A percentile compares a stretch with the other conserved stretches of the same genome.
phyloP scores from a whole-genome alignment of 2,329 filamentous ascomycete genomes.

The Dendrostoma leiphaemia region DNA sequence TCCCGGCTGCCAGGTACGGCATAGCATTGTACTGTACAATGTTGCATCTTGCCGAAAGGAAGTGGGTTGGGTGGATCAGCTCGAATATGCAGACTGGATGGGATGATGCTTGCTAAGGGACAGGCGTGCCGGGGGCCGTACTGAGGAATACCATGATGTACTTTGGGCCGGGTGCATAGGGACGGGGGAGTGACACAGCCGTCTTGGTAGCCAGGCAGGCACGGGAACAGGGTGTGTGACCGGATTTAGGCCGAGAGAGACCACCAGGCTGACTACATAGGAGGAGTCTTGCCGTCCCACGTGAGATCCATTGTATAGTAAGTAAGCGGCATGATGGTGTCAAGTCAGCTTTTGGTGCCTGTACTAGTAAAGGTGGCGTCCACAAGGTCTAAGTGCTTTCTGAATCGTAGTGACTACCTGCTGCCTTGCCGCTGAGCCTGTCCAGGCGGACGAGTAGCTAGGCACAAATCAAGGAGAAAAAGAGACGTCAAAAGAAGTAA shows the following conservation, averaged over 20 bases:
- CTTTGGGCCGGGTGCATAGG: too few species aligned
- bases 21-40: not conserved
- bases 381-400: too few species aligned
- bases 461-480: not conserved
- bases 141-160: too few species aligned
- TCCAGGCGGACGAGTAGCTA: not conserved
- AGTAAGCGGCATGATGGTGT: too few species aligned
- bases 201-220: not conserved
- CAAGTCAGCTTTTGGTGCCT: too few species aligned
- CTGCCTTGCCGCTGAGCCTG: too few species aligned
- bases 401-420: too few species aligned
- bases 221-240: not conserved
- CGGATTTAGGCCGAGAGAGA: not conserved
- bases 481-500: not conserved
- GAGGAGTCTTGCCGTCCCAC: too few species aligned
- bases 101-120: conserved; percentile 5
- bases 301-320: too few species aligned
- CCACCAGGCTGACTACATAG: not conserved
- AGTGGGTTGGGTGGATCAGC: not conserved
- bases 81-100: not conserved
- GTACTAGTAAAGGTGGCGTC: too few species aligned
- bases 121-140: not conserved
- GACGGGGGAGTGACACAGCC: not conserved
- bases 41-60: not conserved
- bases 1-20: not conserved